A percentile compares a stretch with the other conserved stretches of the same genome.
These are phyloP conservation scores for Cryptosporidium sp. DNA, from an alignment of 169 alveolate species.

Conservation along the genomic window DNA sequence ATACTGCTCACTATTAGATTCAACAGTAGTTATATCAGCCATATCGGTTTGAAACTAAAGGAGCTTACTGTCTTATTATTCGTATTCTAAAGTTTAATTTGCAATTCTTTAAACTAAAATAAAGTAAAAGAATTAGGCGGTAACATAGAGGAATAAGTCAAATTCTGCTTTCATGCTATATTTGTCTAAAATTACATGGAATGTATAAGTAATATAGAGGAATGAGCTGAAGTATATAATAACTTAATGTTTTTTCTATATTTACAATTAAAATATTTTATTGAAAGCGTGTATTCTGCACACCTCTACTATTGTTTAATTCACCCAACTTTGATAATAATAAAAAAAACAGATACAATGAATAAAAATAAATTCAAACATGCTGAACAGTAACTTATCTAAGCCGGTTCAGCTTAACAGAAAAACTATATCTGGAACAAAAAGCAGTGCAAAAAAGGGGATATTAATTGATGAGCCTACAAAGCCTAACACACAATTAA, in stretches of 20 bases:
- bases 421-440: slow-evolving; percentile 40
- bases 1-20: not conserved
- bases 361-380: not conserved
- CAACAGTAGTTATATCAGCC: not conserved
- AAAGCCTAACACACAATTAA: not conserved
- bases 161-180: not conserved
- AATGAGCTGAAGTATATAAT: not conserved
- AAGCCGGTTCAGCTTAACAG: slow-evolving; percentile 53
- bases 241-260: no score
- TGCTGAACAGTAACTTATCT: slow-evolving; percentile 50
- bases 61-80: not conserved
- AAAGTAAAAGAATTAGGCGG: not conserved
- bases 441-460: slow-evolving; percentile 15
- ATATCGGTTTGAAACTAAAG: not conserved
- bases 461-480: not conserved
- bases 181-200: not conserved
- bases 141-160: not conserved
- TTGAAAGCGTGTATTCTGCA: slow-evolving; percentile 1
- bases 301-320: not conserved
- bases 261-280: no score
- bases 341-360: not conserved
- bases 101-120: not conserved
- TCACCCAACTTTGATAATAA: not conserved
- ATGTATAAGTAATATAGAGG: no score
- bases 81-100: not conserved